phyloP scores from a whole-genome alignment of 2,329 filamentous ascomycete species.

The Lasiodiplodia sp. region DNA sequence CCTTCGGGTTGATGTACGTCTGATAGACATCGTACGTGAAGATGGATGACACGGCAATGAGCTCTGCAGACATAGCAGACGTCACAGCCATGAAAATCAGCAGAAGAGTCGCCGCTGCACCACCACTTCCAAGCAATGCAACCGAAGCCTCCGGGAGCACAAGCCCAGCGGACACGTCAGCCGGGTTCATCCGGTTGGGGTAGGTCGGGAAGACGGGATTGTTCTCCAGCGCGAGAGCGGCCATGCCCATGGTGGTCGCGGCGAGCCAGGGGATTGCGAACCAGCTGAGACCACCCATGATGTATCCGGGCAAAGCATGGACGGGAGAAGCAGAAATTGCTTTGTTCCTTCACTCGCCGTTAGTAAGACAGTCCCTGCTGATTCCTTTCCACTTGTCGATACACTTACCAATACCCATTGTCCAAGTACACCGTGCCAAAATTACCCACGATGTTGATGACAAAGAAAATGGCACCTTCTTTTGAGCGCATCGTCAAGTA shows the following conservation, averaged over 20 bases:
- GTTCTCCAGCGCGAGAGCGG: slow-evolving; percentile 79
- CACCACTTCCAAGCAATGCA: slow-evolving; percentile 80
- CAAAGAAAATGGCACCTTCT: slow-evolving; percentile 86
- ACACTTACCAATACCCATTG: slow-evolving; percentile 66
- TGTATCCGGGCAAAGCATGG: slow-evolving; percentile 85
- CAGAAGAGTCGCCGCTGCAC: slow-evolving; percentile 75
- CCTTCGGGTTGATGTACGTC: slow-evolving; percentile 81
- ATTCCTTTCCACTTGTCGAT: neutral
- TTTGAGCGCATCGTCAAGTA: slow-evolving; percentile 86
- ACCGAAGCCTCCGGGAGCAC: slow-evolving; percentile 87
- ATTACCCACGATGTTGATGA: slow-evolving; percentile 88
- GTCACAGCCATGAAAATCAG: slow-evolving; percentile 59
- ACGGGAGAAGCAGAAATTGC: slow-evolving; percentile 88
- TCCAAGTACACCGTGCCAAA: slow-evolving; percentile 86
- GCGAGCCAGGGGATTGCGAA: slow-evolving; percentile 92
- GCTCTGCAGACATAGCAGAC: slow-evolving; percentile 52
- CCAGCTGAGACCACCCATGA: slow-evolving; percentile 86
- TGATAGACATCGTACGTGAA: slow-evolving; percentile 89
- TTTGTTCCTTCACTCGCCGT: slow-evolving; percentile 68
- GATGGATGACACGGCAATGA: slow-evolving; percentile 78
- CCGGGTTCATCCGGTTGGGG: slow-evolving; percentile 72
- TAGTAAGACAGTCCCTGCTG: slow-evolving; percentile 54
- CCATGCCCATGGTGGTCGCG: slow-evolving; percentile 86
- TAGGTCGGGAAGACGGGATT: slow-evolving; percentile 76
- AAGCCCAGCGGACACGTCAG: slow-evolving; percentile 81